These are phyloP conservation scores for Lepidium aucheri DNA, from an alignment of 345 rosid genomes.

Conservation along the genomic window DNA sequence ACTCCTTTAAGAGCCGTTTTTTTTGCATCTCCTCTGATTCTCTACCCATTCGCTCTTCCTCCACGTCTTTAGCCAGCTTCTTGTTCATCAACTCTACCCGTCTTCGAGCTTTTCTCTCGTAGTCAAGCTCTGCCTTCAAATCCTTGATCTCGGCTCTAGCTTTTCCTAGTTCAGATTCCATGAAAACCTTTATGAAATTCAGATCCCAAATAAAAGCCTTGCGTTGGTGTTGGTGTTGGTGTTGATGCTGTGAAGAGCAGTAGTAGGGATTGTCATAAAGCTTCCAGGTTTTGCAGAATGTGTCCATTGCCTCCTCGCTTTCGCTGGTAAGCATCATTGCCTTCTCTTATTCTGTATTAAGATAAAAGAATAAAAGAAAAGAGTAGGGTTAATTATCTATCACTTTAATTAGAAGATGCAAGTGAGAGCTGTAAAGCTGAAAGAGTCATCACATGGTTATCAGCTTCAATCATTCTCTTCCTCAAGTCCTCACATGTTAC, in stretches of 20 bases:
- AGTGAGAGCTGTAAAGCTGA: constrained; percentile 31
- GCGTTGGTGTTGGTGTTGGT: constrained; percentile 23
- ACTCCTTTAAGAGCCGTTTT: constrained; percentile 51
- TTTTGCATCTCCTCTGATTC: constrained; percentile 54
- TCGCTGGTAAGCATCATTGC: neutral
- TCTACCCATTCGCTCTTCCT: constrained; percentile 52
- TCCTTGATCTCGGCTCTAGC: constrained; percentile 49
- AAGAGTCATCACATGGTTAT: constrained; percentile 40
- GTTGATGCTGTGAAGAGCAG: constrained; percentile 22
- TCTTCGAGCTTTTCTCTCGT: constrained; percentile 55
- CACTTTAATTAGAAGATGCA: constrained; percentile 29
- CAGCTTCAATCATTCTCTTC: neutral
- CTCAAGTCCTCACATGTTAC: neutral
- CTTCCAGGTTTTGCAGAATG: constrained; percentile 59
- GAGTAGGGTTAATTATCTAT: constrained; percentile 23
- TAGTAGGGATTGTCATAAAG: constrained; percentile 69
- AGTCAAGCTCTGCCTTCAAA: constrained; percentile 63
- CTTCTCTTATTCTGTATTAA: constrained; percentile 4
- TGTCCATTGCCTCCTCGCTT: constrained; percentile 29
- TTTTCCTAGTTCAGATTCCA: constrained; percentile 46
- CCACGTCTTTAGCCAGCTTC: constrained; percentile 60
- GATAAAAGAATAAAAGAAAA: constrained; percentile 33
- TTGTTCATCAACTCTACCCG: constrained; percentile 50
- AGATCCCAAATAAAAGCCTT: constrained; percentile 65
- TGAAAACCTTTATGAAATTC: constrained; percentile 39